Evolutionary conservation across 805 yeast species (phyloP).

Genomic region (Scheffersomyces spartinae): DNA sequence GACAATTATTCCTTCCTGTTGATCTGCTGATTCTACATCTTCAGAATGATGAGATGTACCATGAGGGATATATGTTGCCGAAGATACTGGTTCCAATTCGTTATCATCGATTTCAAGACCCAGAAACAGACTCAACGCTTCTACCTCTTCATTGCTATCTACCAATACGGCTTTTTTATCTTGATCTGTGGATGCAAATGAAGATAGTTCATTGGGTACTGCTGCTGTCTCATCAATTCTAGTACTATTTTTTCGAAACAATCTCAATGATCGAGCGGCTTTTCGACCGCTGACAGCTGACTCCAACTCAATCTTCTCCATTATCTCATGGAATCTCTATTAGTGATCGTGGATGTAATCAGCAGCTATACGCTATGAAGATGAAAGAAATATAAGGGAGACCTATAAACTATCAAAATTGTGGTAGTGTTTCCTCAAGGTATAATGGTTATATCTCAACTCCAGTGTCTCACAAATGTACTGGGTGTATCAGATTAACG

Average conservation of each 20-base stretch:
- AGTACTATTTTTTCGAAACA: constrained; percentile 28
- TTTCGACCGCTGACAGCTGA: constrained; percentile 36
- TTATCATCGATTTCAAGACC: neutral
- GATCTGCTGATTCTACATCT: constrained; percentile 5
- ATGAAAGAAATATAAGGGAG: no score
- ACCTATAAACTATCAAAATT: no score
- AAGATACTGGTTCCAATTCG: constrained; percentile 47
- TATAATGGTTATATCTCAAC: no score
- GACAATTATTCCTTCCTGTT: constrained; percentile 4
- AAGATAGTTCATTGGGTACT: constrained; percentile 1
- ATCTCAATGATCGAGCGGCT: constrained; percentile 45
- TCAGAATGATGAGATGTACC: constrained; percentile 23
- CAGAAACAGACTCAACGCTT: neutral
- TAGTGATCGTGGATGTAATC: no score
- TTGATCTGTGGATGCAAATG: constrained; percentile 1
- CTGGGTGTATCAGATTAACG: no score
- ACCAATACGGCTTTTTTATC: neutral
- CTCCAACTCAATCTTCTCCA: neutral
- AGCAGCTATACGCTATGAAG: no score
- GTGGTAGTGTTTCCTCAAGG: no score
- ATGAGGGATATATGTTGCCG: constrained; percentile 66
- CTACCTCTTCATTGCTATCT: neutral
- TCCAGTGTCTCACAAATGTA: no score
- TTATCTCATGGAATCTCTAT: no score
- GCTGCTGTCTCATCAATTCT: neutral